Evolutionary conservation across 805 yeast genomes (phyloP), one percentile per base, ranked within the genome.

Genomic region (Sungouiella thailandica): DNA sequence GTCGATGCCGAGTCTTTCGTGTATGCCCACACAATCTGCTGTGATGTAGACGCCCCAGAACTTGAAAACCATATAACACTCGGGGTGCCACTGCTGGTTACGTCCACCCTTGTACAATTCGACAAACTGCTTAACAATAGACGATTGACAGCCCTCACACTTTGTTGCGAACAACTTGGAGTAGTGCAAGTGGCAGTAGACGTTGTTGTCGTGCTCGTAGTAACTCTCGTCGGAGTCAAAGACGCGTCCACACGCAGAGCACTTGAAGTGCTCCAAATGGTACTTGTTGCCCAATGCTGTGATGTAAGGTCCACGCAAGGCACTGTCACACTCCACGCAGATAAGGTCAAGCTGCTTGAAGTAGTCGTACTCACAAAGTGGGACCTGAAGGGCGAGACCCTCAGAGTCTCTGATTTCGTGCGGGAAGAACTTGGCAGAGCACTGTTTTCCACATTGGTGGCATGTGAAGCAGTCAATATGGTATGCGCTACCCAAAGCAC

Each of bases 81-180:
- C 97, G 2, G 97, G 97, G 60, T 93, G 99, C 99, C 99, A 93
- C 55, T 87, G 95, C 57, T 89, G 95, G 38, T 84, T 82, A 46
- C 81, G 74, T 15, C 96, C 96, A 32, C 96, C 96, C 46, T 93
- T 72, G 40, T 78, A 85, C 28, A 90, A 78, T 57, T 90, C 96
- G 23, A 90, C 96, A 58, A 88, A 93, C 54, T 93, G 97, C 53
- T 88, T 88, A 23, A 94, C 74, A 33, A 94, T 93, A 1, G 97
- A 85, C 23, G 85, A 80, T 37, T 80, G 74, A 62, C 99, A 93
- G 20, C 97, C 96, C 62, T 86, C 94, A 62, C 99, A 93, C 36
- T 80, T 80, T 20, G 83, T 81, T 2, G 97, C 96, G 56, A 80
- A 82, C 31, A 76, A 64, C 43, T 80, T 79, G n/a, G 96, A 80